Percentiles rank a stretch among this genome's conserved stretches.
These are phyloP conservation scores for Ceratobasidium sp. DNA, from an alignment of 1,284 basidiomycete species.

Conservation along the genomic window DNA sequence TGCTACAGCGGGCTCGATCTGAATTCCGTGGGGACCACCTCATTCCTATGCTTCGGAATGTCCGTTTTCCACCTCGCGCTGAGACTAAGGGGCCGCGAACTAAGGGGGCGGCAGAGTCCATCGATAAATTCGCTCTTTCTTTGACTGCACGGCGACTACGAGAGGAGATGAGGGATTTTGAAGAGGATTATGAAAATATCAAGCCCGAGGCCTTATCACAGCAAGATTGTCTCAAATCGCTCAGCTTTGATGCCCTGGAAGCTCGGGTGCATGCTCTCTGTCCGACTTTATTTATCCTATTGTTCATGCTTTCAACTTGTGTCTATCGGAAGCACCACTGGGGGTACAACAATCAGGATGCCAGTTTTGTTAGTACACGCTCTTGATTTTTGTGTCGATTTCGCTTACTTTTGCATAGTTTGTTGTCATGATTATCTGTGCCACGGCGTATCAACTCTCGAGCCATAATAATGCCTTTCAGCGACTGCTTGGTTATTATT, in stretches of 20 bases:
- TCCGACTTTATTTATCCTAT: background rate
- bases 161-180: background rate
- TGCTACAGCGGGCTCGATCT: background rate
- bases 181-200: background rate
- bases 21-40: background rate
- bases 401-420: background rate
- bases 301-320: conserved; percentile 2
- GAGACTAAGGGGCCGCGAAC: background rate
- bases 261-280: background rate
- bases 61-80: background rate
- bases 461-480: conserved; percentile 1
- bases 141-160: background rate
- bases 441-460: background rate
- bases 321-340: background rate
- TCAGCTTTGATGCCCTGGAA: background rate
- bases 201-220: background rate
- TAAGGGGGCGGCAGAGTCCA: background rate
- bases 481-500: background rate
- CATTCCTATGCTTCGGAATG: background rate
- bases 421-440: background rate
- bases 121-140: background rate
- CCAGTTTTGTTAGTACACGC: background rate
- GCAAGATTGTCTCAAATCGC: background rate
- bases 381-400: background rate
- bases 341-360: background rate